Evolutionary conservation across 2,329 filamentous ascomycete genomes (phyloP).

Genomic region (Cercospora sojina): DNA sequence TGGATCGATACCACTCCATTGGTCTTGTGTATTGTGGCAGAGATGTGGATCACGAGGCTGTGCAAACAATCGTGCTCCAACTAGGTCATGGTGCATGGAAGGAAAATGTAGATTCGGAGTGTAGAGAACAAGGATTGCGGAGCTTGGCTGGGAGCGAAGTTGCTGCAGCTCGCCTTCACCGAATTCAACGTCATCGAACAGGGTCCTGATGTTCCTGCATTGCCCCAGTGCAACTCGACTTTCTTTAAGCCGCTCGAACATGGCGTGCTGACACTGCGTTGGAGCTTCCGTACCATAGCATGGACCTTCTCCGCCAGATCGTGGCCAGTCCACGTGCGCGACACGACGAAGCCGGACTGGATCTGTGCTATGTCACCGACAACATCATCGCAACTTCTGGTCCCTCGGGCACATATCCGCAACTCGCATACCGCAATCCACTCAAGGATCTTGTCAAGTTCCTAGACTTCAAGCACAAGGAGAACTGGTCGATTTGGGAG

Average conservation of each 20-base stretch:
- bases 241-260: not conserved
- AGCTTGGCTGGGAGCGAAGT: not conserved
- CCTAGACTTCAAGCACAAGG: constrained; percentile 78
- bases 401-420: constrained; percentile 83
- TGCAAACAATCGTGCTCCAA: not conserved
- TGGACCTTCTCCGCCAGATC: constrained; percentile 73
- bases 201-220: not conserved
- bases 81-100: not conserved
- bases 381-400: constrained; percentile 78
- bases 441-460: constrained; percentile 83
- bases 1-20: too few relatives aligned
- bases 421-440: constrained; percentile 90
- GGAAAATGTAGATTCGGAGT: not conserved
- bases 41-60: not conserved
- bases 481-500: constrained; percentile 94
- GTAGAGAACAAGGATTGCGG: not conserved
- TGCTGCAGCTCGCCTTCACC: not conserved
- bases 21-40: too few relatives aligned
- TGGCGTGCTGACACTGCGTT: not conserved
- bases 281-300: constrained; percentile 2
- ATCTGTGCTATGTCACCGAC: constrained; percentile 93
- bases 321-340: constrained; percentile 81
- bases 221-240: not conserved
- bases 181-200: not conserved
- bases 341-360: constrained; percentile 83